A percentile compares a stretch with the other conserved stretches of the same genome.
Conservation (phyloP, 768 basidiomycete species). For the Kwoniella sp. region DNA sequence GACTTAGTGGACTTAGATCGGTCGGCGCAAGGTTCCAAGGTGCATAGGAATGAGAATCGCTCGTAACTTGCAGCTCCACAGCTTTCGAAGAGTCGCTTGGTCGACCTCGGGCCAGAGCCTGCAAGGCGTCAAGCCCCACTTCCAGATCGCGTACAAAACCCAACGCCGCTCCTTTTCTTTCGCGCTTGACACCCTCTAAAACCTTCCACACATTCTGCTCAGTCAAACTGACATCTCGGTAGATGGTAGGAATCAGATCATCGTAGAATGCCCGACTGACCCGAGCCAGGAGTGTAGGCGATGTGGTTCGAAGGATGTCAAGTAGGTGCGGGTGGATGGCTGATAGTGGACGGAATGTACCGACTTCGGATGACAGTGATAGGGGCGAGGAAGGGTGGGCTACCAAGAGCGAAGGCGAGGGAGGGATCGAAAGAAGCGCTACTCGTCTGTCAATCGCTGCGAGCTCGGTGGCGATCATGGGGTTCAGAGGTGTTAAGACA, state of each 20-base stretch:
- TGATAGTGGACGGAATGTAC: background rate
- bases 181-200: background rate
- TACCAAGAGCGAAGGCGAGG: background rate
- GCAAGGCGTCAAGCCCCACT: background rate
- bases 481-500: too few species aligned
- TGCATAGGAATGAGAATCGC: too few species aligned
- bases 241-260: conserved; percentile 3
- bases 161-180: conserved; percentile 9
- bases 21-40: too few species aligned
- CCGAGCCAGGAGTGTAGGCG: background rate
- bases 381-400: background rate
- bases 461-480: too few species aligned
- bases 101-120: background rate
- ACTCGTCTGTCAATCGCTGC: too few species aligned
- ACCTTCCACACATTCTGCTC: conserved; percentile 1
- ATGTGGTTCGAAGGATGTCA: background rate
- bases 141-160: background rate
- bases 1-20: too few species aligned
- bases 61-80: too few species aligned
- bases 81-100: too few species aligned
- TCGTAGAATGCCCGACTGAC: conserved; percentile 9
- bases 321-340: conserved; percentile 11
- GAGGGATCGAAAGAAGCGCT: background rate
- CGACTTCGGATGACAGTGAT: background rate
- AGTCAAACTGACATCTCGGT: background rate